These are phyloP conservation scores for Tranzscheliella williamsii DNA, from an alignment of 1,284 basidiomycete species.

Conservation along the genomic window DNA sequence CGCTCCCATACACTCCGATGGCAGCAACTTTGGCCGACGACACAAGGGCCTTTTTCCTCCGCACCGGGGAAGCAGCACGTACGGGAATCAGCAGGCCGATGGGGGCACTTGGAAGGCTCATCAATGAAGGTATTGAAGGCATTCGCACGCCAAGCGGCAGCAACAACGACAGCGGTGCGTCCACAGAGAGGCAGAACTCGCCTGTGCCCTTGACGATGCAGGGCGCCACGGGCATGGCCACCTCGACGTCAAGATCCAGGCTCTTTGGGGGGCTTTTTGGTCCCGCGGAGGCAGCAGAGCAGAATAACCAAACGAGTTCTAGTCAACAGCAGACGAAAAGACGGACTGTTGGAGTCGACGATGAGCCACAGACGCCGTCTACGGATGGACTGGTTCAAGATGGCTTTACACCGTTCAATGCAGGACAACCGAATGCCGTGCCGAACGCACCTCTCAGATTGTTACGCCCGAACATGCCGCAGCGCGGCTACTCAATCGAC, in stretches of 20 bases:
- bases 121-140: slow-evolving; percentile 56
- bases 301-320: slow-evolving; percentile 4
- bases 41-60: slow-evolving; percentile 55
- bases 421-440: slow-evolving; percentile 11
- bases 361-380: slow-evolving; percentile 37
- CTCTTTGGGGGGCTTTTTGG: slow-evolving; percentile 38
- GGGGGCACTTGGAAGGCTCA: slow-evolving; percentile 53
- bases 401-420: slow-evolving; percentile 23
- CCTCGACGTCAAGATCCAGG: slow-evolving; percentile 31
- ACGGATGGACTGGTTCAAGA: slow-evolving; percentile 27
- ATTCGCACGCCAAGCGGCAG: slow-evolving; percentile 40
- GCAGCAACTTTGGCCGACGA: slow-evolving; percentile 55
- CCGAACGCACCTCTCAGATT: slow-evolving; percentile 31
- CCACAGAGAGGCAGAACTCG: slow-evolving; percentile 30
- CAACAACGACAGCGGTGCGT: slow-evolving; percentile 30
- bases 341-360: slow-evolving; percentile 12
- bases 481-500: slow-evolving; percentile 36
- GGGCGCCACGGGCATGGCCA: slow-evolving; percentile 5
- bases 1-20: slow-evolving; percentile 34
- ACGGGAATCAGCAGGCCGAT: slow-evolving; percentile 51
- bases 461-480: slow-evolving; percentile 24
- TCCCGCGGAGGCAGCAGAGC: slow-evolving; percentile 17
- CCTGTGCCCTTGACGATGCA: slow-evolving; percentile 5
- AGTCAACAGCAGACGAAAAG: slow-evolving; percentile 11
- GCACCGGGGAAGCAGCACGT: slow-evolving; percentile 58